Conservation (phyloP, 1,284 basidiomycete species). For the Pseudozyma sp. region DNA sequence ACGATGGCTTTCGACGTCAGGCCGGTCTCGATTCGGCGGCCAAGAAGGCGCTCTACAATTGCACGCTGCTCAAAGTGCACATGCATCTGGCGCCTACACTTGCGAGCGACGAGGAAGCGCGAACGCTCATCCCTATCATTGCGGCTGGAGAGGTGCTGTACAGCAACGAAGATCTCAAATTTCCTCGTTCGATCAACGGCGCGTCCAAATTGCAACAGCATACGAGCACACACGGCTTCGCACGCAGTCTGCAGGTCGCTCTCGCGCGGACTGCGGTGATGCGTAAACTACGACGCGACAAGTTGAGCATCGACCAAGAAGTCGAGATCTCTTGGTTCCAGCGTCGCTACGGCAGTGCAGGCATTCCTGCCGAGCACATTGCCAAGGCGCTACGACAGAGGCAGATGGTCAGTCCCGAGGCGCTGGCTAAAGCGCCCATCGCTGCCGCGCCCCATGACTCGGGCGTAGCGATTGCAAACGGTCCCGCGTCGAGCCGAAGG, state of each 20-base stretch:
- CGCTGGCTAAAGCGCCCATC: constrained; percentile 53
- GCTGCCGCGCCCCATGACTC: constrained; percentile 11
- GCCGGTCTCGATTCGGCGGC: constrained; percentile 51
- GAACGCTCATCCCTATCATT: constrained; percentile 29
- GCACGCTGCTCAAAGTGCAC: constrained; percentile 62
- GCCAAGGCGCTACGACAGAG: constrained; percentile 34
- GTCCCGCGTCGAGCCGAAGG: constrained; percentile 1
- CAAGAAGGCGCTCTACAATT: constrained; percentile 59
- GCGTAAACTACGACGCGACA: constrained; percentile 42
- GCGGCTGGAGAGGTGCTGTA: constrained; percentile 22
- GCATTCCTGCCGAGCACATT: constrained; percentile 47
- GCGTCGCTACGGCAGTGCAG: constrained; percentile 47
- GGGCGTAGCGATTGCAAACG: background rate
- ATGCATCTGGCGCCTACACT: constrained; percentile 45
- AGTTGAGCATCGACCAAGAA: constrained; percentile 43
- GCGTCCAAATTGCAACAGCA: constrained; percentile 25
- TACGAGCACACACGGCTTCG: constrained; percentile 34
- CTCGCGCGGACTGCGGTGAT: constrained; percentile 52
- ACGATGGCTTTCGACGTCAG: constrained; percentile 9
- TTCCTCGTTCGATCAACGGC: constrained; percentile 57
- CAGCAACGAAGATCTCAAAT: constrained; percentile 40
- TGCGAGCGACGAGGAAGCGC: constrained; percentile 22
- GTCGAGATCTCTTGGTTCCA: constrained; percentile 63
- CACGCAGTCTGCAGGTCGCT: constrained; percentile 43
- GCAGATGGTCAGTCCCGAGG: constrained; percentile 53